Conservation (phyloP, 768 basidiomycete genomes). For the Leucocoprinus birnbaumii region DNA sequence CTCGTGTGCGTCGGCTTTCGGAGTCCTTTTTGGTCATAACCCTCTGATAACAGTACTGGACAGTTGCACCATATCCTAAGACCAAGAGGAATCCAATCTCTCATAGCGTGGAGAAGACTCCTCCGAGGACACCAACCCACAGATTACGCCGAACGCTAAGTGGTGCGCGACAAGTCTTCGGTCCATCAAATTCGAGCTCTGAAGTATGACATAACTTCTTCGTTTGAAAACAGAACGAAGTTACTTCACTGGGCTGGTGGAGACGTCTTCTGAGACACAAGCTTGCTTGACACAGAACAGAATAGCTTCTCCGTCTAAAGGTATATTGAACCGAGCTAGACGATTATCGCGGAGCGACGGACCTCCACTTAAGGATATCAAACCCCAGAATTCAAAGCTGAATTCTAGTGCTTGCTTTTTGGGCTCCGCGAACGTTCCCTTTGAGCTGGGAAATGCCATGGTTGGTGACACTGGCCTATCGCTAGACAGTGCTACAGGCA, state of each 20-base stretch:
- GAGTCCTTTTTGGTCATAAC: not conserved
- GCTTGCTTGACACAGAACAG: not conserved
- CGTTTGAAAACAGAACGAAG: conserved; percentile 3
- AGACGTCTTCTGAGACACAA: not conserved
- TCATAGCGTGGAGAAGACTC: not conserved
- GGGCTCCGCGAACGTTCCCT: not conserved
- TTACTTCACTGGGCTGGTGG: not conserved
- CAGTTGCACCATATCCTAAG: conserved; percentile 11
- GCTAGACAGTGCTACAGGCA: too few relatives aligned
- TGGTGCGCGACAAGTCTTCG: not conserved
- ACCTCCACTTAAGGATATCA: not conserved
- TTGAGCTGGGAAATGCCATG: not conserved
- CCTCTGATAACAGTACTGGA: not conserved
- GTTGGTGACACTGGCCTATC: too few relatives aligned
- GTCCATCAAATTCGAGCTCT: not conserved
- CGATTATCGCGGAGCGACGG: not conserved
- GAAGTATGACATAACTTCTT: not conserved
- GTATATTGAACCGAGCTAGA: not conserved
- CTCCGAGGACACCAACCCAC: conserved; percentile 2
- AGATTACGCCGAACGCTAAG: conserved; percentile 7
- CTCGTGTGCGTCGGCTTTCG: not conserved
- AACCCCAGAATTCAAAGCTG: not conserved
- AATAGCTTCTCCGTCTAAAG: conserved; percentile 1
- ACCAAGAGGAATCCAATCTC: conserved; percentile 4
- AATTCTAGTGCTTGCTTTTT: not conserved